Conservation (phyloP, 1,139 yeast genomes). For the Magnusiomyces magnusii region DNA sequence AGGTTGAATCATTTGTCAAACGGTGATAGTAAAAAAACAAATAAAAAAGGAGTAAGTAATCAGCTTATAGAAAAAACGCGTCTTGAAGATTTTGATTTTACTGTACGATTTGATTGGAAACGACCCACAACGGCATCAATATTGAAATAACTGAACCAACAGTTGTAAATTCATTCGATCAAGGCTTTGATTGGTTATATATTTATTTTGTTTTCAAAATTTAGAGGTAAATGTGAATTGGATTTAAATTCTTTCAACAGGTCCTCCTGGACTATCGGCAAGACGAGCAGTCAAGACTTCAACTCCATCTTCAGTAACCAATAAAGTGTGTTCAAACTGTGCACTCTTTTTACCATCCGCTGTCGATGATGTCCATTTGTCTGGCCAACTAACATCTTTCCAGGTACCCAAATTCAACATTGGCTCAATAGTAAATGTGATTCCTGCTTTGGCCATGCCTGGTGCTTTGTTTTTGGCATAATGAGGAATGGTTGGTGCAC, state of each 20-base stretch:
- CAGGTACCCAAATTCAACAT: conserved; percentile 89
- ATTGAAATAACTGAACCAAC: background rate
- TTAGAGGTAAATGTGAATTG: background rate
- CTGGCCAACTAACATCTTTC: conserved; percentile 90
- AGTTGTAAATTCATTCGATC: background rate
- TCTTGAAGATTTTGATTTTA: too few relatives aligned
- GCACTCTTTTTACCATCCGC: conserved; percentile 85
- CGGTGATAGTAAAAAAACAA: too few relatives aligned
- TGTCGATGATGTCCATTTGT: conserved; percentile 93
- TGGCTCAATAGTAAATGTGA: conserved; percentile 97
- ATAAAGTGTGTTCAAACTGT: conserved; percentile 85
- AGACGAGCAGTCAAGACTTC: conserved; percentile 84
- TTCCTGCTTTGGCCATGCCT: conserved; percentile 92
- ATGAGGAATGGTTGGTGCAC: conserved; percentile 91
- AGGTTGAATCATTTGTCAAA: too few relatives aligned
- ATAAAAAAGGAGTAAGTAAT: too few relatives aligned
- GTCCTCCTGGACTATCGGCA: conserved; percentile 81
- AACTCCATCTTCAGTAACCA: conserved; percentile 90
- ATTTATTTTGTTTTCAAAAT: too few relatives aligned
- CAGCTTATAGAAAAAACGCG: too few relatives aligned
- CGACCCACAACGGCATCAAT: too few relatives aligned
- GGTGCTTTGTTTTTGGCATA: conserved; percentile 87
- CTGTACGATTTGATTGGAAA: too few relatives aligned
- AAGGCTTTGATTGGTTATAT: too few relatives aligned
- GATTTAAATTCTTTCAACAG: conserved; percentile 48